Conservation (phyloP, 129 eudicot species). For the Flaveria ramosissima region DNA sequence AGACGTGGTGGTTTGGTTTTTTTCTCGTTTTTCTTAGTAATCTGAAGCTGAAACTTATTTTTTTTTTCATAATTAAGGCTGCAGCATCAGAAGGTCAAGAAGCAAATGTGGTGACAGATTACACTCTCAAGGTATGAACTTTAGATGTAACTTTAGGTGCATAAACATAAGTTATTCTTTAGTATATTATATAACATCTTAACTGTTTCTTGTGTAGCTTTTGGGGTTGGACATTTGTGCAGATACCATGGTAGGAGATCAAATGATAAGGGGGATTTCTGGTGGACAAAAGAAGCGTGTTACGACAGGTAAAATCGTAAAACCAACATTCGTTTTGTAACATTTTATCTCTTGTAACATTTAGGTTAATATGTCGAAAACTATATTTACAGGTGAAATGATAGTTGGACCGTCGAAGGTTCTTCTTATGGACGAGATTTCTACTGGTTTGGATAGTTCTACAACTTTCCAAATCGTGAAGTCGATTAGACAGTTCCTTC, state of each 20-base stretch:
- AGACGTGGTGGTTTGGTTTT: neutral
- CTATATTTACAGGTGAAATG: conserved; percentile 55
- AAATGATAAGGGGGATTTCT: conserved; percentile 40
- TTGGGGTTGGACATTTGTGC: conserved; percentile 45
- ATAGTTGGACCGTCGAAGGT: conserved; percentile 62
- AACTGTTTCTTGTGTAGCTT: conserved; percentile 27
- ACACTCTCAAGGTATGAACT: conserved; percentile 60
- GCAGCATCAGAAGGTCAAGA: conserved; percentile 68
- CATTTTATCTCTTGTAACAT: neutral
- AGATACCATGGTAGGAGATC: conserved; percentile 44
- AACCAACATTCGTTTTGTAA: neutral
- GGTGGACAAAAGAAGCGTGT: conserved; percentile 47
- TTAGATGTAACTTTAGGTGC: neutral
- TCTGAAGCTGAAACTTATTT: neutral
- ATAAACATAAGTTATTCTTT: neutral
- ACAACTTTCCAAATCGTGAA: conserved; percentile 69
- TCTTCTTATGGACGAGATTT: conserved; percentile 72
- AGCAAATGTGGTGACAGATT: conserved; percentile 74
- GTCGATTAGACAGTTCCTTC: conserved; percentile 50
- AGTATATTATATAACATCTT: neutral
- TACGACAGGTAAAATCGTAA: conserved; percentile 37
- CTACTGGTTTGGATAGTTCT: conserved; percentile 74
- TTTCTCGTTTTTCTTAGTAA: neutral
- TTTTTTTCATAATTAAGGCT: conserved; percentile 47
- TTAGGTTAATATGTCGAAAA: conserved; percentile 11